phyloP scores from a whole-genome alignment of 331 rosid species.

The Dryas integrifolia region DNA sequence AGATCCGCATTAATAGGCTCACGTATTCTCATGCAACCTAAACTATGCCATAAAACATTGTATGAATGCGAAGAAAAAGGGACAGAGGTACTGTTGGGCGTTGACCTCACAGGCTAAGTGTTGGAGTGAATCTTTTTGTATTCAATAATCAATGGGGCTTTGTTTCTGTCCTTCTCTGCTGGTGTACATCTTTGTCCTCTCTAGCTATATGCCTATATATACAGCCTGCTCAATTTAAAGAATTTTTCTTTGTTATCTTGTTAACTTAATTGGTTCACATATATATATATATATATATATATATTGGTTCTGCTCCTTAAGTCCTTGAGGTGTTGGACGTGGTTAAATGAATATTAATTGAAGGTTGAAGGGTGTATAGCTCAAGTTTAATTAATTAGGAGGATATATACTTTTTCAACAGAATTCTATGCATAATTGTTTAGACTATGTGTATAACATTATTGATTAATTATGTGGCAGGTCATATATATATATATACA shows the following conservation, averaged over 20 bases:
- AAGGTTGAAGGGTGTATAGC: neutral
- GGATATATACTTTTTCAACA: neutral
- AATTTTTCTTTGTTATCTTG: neutral
- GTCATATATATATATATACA: no score
- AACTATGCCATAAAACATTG: slow-evolving; percentile 23
- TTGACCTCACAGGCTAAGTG: slow-evolving; percentile 53
- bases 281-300: neutral
- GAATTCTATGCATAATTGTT: neutral
- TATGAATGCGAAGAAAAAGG: slow-evolving; percentile 24
- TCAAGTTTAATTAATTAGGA: neutral
- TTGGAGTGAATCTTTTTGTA: slow-evolving; percentile 40
- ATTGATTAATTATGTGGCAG: no score
- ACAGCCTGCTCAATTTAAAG: neutral
- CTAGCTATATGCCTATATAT: neutral
- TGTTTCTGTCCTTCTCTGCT: neutral
- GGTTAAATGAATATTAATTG: neutral
- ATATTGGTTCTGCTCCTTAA: neutral
- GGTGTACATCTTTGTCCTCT: slow-evolving; percentile 9
- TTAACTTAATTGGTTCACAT: neutral
- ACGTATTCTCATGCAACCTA: slow-evolving; percentile 50
- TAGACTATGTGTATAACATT: no score
- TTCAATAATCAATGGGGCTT: neutral
- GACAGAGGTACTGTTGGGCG: slow-evolving; percentile 39
- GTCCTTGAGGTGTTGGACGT: neutral
- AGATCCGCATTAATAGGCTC: slow-evolving; percentile 74